Conservation (phyloP, 108 stramenopile species). For the Cylindrotheca fusiformis region DNA sequence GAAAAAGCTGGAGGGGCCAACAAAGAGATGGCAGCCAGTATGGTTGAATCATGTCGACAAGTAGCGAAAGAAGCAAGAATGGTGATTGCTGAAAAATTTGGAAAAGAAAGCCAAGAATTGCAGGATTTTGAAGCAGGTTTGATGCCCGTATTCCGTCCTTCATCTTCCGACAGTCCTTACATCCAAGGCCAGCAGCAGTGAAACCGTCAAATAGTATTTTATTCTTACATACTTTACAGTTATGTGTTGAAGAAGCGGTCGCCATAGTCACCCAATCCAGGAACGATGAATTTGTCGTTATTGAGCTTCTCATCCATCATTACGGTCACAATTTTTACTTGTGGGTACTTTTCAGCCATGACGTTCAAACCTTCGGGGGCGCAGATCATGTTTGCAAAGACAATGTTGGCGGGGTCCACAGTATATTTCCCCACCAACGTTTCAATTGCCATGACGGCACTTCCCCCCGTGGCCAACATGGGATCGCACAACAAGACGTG, state of each 20-base stretch:
- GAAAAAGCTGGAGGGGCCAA: conserved; percentile 69
- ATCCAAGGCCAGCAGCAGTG: conserved; percentile 33
- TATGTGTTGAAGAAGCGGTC: conserved; percentile 92
- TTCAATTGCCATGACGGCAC: conserved; percentile 79
- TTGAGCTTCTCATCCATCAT: conserved; percentile 90
- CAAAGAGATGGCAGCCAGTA: conserved; percentile 51
- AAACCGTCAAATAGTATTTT: neutral
- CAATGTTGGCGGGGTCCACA: conserved; percentile 65
- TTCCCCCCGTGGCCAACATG: conserved; percentile 98
- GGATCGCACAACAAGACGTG: conserved; percentile 94
- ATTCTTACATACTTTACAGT: neutral
- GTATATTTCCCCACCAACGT: conserved; percentile 50
- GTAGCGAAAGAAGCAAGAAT: conserved; percentile 78
- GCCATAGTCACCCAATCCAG: conserved; percentile 98
- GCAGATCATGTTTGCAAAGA: conserved; percentile 95
- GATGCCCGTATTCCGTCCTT: conserved; percentile 79
- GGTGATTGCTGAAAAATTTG: conserved; percentile 66
- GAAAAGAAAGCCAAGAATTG: conserved; percentile 60
- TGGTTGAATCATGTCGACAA: conserved; percentile 70
- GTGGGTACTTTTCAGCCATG: conserved; percentile 33
- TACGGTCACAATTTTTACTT: conserved; percentile 83
- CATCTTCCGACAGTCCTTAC: conserved; percentile 45
- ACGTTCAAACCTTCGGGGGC: conserved; percentile 91
- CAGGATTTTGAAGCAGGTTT: conserved; percentile 60
- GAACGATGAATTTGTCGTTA: conserved; percentile 94